Percentiles rank a stretch among this genome's conserved stretches.
phyloP scores from a whole-genome alignment of 1,284 basidiomycete genomes.

The Chalciporus piperatoides region DNA sequence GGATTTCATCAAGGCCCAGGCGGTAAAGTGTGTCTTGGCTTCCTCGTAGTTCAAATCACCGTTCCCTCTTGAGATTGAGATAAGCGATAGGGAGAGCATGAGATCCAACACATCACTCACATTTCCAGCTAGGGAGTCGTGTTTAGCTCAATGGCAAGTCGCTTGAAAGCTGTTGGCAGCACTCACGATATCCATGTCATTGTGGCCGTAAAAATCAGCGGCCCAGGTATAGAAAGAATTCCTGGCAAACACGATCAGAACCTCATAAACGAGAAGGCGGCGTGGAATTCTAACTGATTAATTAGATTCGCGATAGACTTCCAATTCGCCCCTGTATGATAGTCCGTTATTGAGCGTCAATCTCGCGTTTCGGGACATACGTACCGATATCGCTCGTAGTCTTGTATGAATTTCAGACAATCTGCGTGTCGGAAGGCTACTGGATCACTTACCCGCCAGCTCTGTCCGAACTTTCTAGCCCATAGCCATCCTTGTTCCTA shows the following conservation, averaged over 20 bases:
- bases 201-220: constrained; percentile 44
- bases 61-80: constrained; percentile 35
- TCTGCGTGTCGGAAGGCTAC: background rate
- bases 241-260: constrained; percentile 23
- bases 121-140: constrained; percentile 38
- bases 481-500: constrained; percentile 60
- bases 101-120: constrained; percentile 14
- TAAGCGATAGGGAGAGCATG: background rate
- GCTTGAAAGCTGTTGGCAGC: background rate
- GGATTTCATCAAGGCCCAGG: constrained; percentile 48
- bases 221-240: constrained; percentile 44
- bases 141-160: background rate
- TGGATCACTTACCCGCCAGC: constrained; percentile 49
- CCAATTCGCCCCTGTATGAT: constrained; percentile 32
- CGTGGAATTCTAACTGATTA: constrained; percentile 29
- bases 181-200: constrained; percentile 47
- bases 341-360: background rate
- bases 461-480: constrained; percentile 50
- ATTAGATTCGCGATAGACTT: constrained; percentile 37
- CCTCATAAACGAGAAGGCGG: background rate
- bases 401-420: constrained; percentile 29
- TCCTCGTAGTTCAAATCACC: constrained; percentile 42
- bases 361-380: background rate
- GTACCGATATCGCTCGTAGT: constrained; percentile 53
- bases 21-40: constrained; percentile 45